Conservation (phyloP, 805 yeast genomes). For the Starmera quercuum region DNA sequence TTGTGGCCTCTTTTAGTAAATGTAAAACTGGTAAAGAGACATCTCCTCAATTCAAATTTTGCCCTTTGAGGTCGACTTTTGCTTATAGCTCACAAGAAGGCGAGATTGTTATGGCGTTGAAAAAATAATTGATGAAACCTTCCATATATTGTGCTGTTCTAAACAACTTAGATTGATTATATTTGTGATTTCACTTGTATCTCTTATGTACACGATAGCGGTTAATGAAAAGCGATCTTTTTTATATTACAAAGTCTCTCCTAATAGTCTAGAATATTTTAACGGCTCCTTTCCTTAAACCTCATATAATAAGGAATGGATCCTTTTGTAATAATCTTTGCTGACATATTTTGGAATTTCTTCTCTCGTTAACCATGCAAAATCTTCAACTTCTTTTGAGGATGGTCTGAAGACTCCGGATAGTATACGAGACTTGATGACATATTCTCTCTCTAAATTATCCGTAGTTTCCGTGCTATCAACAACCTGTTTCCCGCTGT, state of each 20-base stretch:
- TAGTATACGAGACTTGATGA: constrained; percentile 76
- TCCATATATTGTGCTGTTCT: too few species aligned
- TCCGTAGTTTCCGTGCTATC: constrained; percentile 10
- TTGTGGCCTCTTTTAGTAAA: constrained; percentile 11
- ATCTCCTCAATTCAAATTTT: constrained; percentile 23
- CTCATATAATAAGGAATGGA: constrained; percentile 26
- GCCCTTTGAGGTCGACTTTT: constrained; percentile 20
- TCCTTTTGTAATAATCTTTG: constrained; percentile 43
- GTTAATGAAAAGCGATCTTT: too few species aligned
- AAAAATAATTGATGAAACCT: too few species aligned
- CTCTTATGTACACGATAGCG: too few species aligned
- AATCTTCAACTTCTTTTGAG: constrained; percentile 29
- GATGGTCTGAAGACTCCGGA: constrained; percentile 58
- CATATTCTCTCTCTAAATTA: constrained; percentile 44
- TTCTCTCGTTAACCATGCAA: constrained; percentile 73
- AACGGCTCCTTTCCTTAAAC: background rate
- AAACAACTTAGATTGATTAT: too few species aligned
- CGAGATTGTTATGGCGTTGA: constrained; percentile 5
- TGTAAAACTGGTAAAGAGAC: constrained; percentile 12
- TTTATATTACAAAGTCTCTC: too few species aligned
- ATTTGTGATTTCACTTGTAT: too few species aligned
- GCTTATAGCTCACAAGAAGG: constrained; percentile 22
- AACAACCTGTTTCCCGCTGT: constrained; percentile 17
- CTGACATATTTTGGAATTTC: constrained; percentile 52
- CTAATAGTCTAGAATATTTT: too few species aligned